phyloP scores from a whole-genome alignment of 495 filamentous ascomycete species.

The Ascodesmis nigricans region DNA sequence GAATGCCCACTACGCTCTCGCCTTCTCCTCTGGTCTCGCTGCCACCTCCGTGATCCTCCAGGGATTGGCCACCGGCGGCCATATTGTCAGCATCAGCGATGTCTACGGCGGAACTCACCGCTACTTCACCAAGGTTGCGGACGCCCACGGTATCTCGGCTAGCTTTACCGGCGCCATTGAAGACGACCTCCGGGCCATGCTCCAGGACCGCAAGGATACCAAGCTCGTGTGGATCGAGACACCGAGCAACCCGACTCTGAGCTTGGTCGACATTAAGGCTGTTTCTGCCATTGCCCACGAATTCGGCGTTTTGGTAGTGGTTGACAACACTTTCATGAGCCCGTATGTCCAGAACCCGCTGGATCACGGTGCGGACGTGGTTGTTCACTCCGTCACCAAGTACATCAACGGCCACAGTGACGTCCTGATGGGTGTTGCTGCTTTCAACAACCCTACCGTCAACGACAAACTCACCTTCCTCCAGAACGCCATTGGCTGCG shows the following conservation, averaged over 20 bases:
- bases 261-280: slow-evolving; percentile 72
- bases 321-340: slow-evolving; percentile 95
- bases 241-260: slow-evolving; percentile 80
- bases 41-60: slow-evolving; percentile 85
- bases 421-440: slow-evolving; percentile 92
- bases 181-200: slow-evolving; percentile 57
- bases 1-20: slow-evolving; percentile 75
- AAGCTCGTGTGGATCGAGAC: slow-evolving; percentile 96
- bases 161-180: slow-evolving; percentile 87
- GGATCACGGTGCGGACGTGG: slow-evolving; percentile 85
- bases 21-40: slow-evolving; percentile 86
- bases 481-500: slow-evolving; percentile 90
- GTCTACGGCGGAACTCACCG: slow-evolving; percentile 95
- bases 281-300: slow-evolving; percentile 64
- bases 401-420: slow-evolving; percentile 98
- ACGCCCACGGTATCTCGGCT: slow-evolving; percentile 81
- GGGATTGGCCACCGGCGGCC: slow-evolving; percentile 72
- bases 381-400: slow-evolving; percentile 98
- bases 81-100: slow-evolving; percentile 88
- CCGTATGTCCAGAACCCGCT: slow-evolving; percentile 94
- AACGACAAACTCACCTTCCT: slow-evolving; percentile 65
- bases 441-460: slow-evolving; percentile 72
- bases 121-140: slow-evolving; percentile 96
- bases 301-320: slow-evolving; percentile 79
- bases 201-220: slow-evolving; percentile 50